Evolutionary conservation across 345 rosid species (phyloP), one percentile per base, ranked within the genome.

Genomic region (Gynandropsis gynandra): DNA sequence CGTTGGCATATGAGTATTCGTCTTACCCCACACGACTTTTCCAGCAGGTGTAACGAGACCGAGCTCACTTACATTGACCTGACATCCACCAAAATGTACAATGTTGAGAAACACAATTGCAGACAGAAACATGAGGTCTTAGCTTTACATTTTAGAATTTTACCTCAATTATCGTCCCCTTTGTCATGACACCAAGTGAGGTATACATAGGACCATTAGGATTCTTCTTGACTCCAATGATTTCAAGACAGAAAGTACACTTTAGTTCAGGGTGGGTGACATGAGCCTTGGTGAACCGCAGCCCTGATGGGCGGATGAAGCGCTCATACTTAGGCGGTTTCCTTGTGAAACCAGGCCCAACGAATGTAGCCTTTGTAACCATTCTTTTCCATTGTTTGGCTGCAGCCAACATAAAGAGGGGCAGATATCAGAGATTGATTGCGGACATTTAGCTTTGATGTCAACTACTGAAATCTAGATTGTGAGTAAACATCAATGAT

Each of bases 241-340:
- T 85, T 49, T 85, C 93, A 8, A 87, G 90, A 70, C 80, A 73
- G 80, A 87, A 82, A 19, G 97, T 82, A 61, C 93, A 82, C 42
- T 76, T 92, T 1, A 87, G 85, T 41, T 92, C 97, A 49, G 93
- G 97, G 41, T 92, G 97, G 1, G 95, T 92, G 7, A 92, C 90
- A 42, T 92, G 95, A 16, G 95, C 94, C 68, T 92, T 85, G n/a
- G 80, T 79, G 65, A 92, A 85, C 38, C 94, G 80, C 58, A 87
- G 37, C 1, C 98, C 97, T 11, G 98, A 74, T 39, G 95, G 95
- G 14, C 95, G 86, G 44, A 92, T 92, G 60, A 87, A 87, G 4
- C 93, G 80, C 79, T 92, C 98, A 2, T 87, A 90, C 77, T 92
- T 87, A 20, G 96, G 98, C 38, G 98, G 96, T 61, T 87, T 92